A percentile compares a stretch with the other conserved stretches of the same genome.
Evolutionary conservation across 192 early-diverging fungal genomes (phyloP).

Genomic region (Linnemannia elongata): DNA sequence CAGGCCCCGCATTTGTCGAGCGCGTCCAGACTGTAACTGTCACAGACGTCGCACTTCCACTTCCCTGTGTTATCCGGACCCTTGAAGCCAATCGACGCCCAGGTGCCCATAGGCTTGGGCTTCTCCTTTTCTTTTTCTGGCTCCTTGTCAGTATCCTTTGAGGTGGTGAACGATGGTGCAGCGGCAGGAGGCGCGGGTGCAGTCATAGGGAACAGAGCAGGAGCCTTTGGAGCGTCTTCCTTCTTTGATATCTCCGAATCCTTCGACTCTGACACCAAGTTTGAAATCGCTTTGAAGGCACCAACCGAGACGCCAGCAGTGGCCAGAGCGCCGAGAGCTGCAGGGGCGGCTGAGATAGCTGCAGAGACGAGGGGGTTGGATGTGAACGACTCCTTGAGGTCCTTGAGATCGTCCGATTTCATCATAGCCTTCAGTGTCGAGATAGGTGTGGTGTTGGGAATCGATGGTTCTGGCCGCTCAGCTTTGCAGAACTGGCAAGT

Average conservation of each 20-base stretch:
- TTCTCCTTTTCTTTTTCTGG: background rate
- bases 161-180: background rate
- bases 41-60: conserved; percentile 50
- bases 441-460: background rate
- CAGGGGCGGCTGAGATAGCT: conserved; percentile 24
- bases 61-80: conserved; percentile 22
- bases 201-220: background rate
- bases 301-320: conserved; percentile 8
- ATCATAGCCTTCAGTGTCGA: background rate
- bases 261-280: background rate
- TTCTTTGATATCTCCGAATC: background rate
- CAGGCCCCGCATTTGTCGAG: conserved; percentile 36
- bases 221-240: background rate
- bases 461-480: background rate
- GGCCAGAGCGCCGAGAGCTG: conserved; percentile 16
- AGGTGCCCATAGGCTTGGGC: background rate
- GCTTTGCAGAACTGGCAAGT: conserved; percentile 8
- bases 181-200: background rate
- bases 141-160: conserved; percentile 8
- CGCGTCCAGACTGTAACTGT: conserved; percentile 19
- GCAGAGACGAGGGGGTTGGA: conserved; percentile 15
- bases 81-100: conserved; percentile 12
- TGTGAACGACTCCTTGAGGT: background rate
- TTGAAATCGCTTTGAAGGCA: background rate
- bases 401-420: background rate